Percentiles rank a stretch among this genome's conserved stretches.
phyloP scores from a whole-genome alignment of 108 stramenopile genomes.

The Chaetoceros tenuissimus region DNA sequence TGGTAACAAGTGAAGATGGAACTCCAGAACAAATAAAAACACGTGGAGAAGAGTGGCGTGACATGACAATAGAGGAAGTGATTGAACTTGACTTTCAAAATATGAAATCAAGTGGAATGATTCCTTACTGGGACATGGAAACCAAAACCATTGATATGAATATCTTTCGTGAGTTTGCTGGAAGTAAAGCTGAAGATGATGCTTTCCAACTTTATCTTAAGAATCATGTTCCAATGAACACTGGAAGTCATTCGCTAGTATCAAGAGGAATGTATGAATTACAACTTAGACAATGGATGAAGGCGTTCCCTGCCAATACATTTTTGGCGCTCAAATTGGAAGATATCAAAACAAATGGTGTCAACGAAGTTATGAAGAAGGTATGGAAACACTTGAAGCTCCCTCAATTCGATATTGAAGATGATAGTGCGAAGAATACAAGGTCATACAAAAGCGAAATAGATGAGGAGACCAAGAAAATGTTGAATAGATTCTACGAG shows the following conservation, averaged over 20 bases:
- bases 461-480: background rate
- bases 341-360: slow-evolving; percentile 50
- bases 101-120: slow-evolving; percentile 62
- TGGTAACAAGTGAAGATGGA: slow-evolving; percentile 81
- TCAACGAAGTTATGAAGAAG: slow-evolving; percentile 33
- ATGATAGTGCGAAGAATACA: slow-evolving; percentile 37
- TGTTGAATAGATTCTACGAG: slow-evolving; percentile 14
- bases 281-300: slow-evolving; percentile 89
- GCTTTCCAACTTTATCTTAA: slow-evolving; percentile 61
- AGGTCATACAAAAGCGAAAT: slow-evolving; percentile 13
- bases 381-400: slow-evolving; percentile 68
- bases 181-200: slow-evolving; percentile 44
- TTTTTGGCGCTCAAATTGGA: slow-evolving; percentile 78
- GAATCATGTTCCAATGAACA: slow-evolving; percentile 65
- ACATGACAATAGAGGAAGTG: slow-evolving; percentile 78
- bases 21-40: slow-evolving; percentile 71
- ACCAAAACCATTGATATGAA: slow-evolving; percentile 33
- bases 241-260: slow-evolving; percentile 81
- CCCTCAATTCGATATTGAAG: slow-evolving; percentile 38
- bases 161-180: slow-evolving; percentile 37
- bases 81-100: slow-evolving; percentile 60
- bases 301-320: slow-evolving; percentile 53
- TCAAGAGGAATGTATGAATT: slow-evolving; percentile 88
- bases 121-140: slow-evolving; percentile 68
- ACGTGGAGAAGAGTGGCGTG: slow-evolving; percentile 71